phyloP scores from a whole-genome alignment of 2,329 filamentous ascomycete genomes.

The Emydomyces testavorans region DNA sequence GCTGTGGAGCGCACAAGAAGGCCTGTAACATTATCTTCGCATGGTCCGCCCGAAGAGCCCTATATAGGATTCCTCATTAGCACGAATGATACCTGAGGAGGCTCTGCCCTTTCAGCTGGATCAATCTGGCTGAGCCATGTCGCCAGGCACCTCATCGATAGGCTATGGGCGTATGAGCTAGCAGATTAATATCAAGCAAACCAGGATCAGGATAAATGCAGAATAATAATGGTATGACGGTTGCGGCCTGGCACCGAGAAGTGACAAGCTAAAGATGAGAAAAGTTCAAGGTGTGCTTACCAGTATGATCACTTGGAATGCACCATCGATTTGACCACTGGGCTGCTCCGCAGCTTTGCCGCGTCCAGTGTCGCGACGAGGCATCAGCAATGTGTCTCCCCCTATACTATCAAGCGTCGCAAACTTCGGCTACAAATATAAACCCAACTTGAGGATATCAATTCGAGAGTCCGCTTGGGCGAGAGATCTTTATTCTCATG shows the following conservation, averaged over 20 bases:
- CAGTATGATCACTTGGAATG: slow-evolving; percentile 63
- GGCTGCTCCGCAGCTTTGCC: slow-evolving; percentile 3
- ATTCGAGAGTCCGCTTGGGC: not conserved
- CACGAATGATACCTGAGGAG: slow-evolving; percentile 14
- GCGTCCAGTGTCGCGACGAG: slow-evolving; percentile 10
- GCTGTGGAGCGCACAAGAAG: slow-evolving; percentile 74
- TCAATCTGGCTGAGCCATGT: too few species aligned
- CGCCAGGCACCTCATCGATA: too few species aligned
- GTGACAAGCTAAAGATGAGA: not conserved
- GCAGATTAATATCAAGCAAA: too few species aligned
- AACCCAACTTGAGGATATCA: not conserved
- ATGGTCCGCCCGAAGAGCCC: slow-evolving; percentile 82
- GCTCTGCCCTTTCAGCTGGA: not conserved
- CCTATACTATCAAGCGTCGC: not conserved
- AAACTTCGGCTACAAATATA: not conserved
- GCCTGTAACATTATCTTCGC: slow-evolving; percentile 80
- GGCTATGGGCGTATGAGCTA: too few species aligned
- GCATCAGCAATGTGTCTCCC: not conserved
- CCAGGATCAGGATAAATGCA: too few species aligned
- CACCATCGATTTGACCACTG: slow-evolving; percentile 24
- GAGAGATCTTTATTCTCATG: not conserved
- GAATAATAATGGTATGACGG: too few species aligned
- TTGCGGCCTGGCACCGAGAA: too few species aligned
- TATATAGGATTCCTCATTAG: slow-evolving; percentile 35
- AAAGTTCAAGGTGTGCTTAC: slow-evolving; percentile 41